Conservation (phyloP, 2,329 filamentous ascomycete genomes). For the Acephala macrosclerotiorum region DNA sequence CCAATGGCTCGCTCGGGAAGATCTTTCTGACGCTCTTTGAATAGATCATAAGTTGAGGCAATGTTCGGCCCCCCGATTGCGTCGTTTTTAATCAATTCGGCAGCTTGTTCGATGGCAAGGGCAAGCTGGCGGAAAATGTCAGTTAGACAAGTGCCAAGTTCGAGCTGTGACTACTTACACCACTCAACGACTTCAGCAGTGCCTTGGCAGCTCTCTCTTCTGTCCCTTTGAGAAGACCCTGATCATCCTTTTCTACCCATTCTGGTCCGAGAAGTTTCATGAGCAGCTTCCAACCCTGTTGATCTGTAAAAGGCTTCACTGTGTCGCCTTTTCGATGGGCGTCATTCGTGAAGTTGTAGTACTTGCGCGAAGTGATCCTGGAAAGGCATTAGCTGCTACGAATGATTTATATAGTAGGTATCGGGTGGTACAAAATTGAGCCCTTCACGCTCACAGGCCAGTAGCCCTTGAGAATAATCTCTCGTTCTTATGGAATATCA, state of each 20-base stretch:
- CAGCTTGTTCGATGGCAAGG: slow-evolving; percentile 31
- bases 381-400: neutral
- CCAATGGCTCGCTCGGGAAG: slow-evolving; percentile 23
- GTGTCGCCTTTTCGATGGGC: slow-evolving; percentile 31
- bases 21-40: slow-evolving; percentile 24
- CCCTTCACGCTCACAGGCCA: slow-evolving; percentile 37
- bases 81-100: slow-evolving; percentile 23
- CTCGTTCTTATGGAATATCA: slow-evolving; percentile 24
- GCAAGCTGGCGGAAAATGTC: slow-evolving; percentile 15
- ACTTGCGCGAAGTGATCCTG: slow-evolving; percentile 37
- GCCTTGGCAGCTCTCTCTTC: slow-evolving; percentile 29
- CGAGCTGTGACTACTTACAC: slow-evolving; percentile 2
- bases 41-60: slow-evolving; percentile 21
- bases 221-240: slow-evolving; percentile 21
- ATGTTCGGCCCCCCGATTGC: slow-evolving; percentile 25
- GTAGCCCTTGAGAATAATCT: slow-evolving; percentile 34
- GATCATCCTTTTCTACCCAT: slow-evolving; percentile 27
- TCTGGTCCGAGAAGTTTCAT: slow-evolving; percentile 33
- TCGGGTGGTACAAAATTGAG: slow-evolving; percentile 26
- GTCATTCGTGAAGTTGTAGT: slow-evolving; percentile 40
- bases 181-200: slow-evolving; percentile 26
- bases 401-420: no score
- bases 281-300: slow-evolving; percentile 33
- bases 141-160: neutral
- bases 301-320: slow-evolving; percentile 31